These are phyloP conservation scores for Camelina hispida DNA, from an alignment of 345 rosid species.

Conservation along the genomic window DNA sequence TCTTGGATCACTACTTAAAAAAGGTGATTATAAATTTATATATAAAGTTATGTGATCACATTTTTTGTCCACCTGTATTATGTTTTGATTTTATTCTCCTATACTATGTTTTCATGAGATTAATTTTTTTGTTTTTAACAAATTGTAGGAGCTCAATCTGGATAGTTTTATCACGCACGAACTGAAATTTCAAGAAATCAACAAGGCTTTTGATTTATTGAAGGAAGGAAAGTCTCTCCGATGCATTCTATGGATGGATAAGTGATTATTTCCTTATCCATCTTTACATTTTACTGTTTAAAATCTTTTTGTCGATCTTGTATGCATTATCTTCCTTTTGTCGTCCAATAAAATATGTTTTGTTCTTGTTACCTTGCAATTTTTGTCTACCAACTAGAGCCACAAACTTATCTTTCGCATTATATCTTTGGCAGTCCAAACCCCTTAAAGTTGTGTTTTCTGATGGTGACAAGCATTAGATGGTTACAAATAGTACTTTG, in stretches of 20 bases:
- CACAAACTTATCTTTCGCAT: background rate
- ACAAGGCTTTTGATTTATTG: constrained; percentile 59
- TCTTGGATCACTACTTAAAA: constrained; percentile 48
- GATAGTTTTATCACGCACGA: constrained; percentile 59
- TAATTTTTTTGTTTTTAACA: background rate
- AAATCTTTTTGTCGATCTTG: background rate
- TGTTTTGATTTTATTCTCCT: background rate
- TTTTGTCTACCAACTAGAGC: background rate
- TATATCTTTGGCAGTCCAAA: background rate
- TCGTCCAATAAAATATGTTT: background rate
- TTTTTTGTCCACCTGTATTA: background rate
- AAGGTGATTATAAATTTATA: constrained; percentile 38
- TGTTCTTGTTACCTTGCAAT: background rate
- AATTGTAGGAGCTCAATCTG: constrained; percentile 60
- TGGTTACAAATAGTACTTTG: background rate
- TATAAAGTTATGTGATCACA: background rate
- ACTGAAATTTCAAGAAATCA: constrained; percentile 57
- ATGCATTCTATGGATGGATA: constrained; percentile 67
- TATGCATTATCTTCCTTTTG: background rate
- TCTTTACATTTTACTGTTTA: background rate
- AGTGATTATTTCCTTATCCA: constrained; percentile 5
- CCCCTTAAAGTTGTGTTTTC: background rate
- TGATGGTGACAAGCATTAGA: background rate
- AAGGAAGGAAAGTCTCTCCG: constrained; percentile 61
- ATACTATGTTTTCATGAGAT: background rate